phyloP scores from a whole-genome alignment of 148 eudicot species.

The Gaultheria prostrata region DNA sequence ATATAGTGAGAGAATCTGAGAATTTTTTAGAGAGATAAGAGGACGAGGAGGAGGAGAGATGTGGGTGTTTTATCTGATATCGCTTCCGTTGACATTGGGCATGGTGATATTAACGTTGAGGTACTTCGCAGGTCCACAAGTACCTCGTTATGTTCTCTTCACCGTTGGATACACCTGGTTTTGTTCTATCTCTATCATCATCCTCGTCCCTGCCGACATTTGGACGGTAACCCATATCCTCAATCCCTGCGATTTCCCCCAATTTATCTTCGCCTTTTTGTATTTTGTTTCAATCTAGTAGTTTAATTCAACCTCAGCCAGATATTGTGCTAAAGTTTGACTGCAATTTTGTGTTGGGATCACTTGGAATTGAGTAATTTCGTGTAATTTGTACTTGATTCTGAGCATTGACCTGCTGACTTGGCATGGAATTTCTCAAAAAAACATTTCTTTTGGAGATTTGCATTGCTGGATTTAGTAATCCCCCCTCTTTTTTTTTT shows the following conservation, averaged over 20 bases:
- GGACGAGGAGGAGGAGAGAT: constrained; percentile 27
- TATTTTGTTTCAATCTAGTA: not conserved
- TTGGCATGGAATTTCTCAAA: not conserved
- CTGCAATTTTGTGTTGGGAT: not conserved
- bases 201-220: constrained; percentile 89
- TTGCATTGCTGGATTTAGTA: too few species aligned
- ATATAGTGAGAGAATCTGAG: not conserved
- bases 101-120: constrained; percentile 65
- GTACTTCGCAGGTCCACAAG: constrained; percentile 80
- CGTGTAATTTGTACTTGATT: not conserved
- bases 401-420: not conserved
- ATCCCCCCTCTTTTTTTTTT: too few species aligned
- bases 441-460: not conserved
- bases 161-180: constrained; percentile 92
- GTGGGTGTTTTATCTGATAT: constrained; percentile 87
- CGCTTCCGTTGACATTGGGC: constrained; percentile 73
- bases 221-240: constrained; percentile 83
- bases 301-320: not conserved
- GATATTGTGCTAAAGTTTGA: not conserved
- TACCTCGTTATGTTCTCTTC: constrained; percentile 62
- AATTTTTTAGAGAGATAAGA: not conserved
- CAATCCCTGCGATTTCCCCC: too few species aligned
- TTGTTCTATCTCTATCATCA: constrained; percentile 73
- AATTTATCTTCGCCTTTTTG: too few species aligned
- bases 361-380: not conserved